Percentiles rank a stretch among this genome's conserved stretches.
Evolutionary conservation across 1,139 yeast species (phyloP).

Genomic region (Arxiozyma slooffiae): DNA sequence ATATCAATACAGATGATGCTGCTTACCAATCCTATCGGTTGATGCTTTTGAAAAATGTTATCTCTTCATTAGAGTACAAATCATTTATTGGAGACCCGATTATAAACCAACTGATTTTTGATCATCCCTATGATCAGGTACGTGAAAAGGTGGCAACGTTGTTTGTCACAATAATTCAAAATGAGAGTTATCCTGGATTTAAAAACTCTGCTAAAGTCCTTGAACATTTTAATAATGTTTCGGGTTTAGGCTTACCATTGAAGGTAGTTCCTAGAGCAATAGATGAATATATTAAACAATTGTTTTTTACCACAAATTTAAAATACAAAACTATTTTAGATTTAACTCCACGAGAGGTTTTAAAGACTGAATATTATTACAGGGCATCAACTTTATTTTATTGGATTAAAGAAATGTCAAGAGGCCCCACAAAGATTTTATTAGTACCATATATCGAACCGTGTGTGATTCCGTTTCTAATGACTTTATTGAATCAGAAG

Average conservation of each 20-base stretch:
- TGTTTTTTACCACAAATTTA: slow-evolving; percentile 38
- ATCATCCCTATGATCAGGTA: slow-evolving; percentile 66
- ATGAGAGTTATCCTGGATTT: slow-evolving; percentile 44
- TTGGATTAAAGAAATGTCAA: slow-evolving; percentile 24
- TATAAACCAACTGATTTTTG: slow-evolving; percentile 38
- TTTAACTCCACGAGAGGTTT: slow-evolving; percentile 29
- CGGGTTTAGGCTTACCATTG: slow-evolving; percentile 32
- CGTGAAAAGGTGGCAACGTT: slow-evolving; percentile 63
- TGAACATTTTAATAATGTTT: slow-evolving; percentile 29
- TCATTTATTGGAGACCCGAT: slow-evolving; percentile 42
- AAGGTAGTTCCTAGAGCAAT: slow-evolving; percentile 25
- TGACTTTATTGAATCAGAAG: slow-evolving; percentile 57
- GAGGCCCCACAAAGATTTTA: slow-evolving; percentile 23
- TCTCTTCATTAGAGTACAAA: slow-evolving; percentile 52
- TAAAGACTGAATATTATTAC: slow-evolving; percentile 33
- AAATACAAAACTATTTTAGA: slow-evolving; percentile 34
- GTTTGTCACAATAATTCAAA: slow-evolving; percentile 46
- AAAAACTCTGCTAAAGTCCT: slow-evolving; percentile 39
- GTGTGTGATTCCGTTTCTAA: slow-evolving; percentile 60
- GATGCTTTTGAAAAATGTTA: slow-evolving; percentile 44
- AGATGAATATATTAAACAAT: slow-evolving; percentile 27
- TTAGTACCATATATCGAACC: slow-evolving; percentile 36
- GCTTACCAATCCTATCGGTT: slow-evolving; percentile 55
- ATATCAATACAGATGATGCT: slow-evolving; percentile 52
- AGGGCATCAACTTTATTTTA: slow-evolving; percentile 30